phyloP scores from a whole-genome alignment of 148 eudicot genomes.

The Spergularia bocconei region DNA sequence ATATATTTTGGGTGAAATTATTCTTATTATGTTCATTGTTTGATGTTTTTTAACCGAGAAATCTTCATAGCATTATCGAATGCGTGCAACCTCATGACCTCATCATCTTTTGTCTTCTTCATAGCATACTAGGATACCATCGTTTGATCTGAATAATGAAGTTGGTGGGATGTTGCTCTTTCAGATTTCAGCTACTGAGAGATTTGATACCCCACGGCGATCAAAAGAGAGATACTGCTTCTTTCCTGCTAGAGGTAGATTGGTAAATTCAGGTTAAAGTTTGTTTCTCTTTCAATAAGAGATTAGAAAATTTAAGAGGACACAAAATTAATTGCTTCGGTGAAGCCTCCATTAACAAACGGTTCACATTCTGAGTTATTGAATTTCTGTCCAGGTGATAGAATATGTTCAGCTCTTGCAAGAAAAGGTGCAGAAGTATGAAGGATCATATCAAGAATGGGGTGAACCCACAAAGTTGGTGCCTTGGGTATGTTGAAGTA shows the following conservation, averaged over 20 bases:
- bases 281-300: background rate
- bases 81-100: background rate
- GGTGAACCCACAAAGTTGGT: conserved; percentile 82
- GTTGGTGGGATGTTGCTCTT: conserved; percentile 5
- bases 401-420: conserved; percentile 78
- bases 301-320: no score
- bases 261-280: background rate
- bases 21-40: background rate
- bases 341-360: background rate
- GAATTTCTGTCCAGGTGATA: conserved; percentile 59
- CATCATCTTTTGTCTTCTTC: background rate
- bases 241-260: conserved; percentile 79
- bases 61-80: background rate
- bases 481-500: conserved; percentile 72
- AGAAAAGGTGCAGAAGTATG: conserved; percentile 83
- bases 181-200: conserved; percentile 82
- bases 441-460: conserved; percentile 80
- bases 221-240: conserved; percentile 93
- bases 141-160: background rate
- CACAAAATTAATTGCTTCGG: no score
- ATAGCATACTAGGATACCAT: background rate
- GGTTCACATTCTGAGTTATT: background rate
- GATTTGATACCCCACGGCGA: conserved; percentile 83
- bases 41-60: background rate
- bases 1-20: background rate